Conservation (phyloP, 2,329 filamentous ascomycete genomes). For the Pseudogymnoascus sp. region DNA sequence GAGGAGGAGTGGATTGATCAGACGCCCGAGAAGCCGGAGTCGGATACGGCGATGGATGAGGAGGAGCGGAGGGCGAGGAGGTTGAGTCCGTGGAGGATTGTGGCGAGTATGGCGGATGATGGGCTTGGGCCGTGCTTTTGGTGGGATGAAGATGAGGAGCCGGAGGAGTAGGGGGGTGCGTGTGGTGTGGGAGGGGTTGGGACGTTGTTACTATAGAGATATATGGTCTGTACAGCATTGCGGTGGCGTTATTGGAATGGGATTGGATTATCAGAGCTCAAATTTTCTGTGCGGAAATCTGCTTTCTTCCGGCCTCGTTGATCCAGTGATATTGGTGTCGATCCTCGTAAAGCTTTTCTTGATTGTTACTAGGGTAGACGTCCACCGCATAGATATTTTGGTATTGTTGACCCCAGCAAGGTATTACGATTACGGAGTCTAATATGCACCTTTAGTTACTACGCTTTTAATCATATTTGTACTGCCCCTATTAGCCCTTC, state of each 20-base stretch:
- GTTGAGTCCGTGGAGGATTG: constrained; percentile 64
- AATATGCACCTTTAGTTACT: background rate
- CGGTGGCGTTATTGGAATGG: background rate
- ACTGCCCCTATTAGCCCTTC: background rate
- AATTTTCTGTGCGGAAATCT: background rate
- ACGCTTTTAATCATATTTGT: background rate
- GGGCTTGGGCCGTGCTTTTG: constrained; percentile 57
- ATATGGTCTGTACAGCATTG: background rate
- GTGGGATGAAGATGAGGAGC: constrained; percentile 39
- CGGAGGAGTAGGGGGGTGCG: constrained; percentile 5
- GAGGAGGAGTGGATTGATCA: constrained; percentile 90
- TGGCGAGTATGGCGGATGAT: constrained; percentile 55
- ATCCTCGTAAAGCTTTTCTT: background rate
- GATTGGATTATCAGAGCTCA: background rate
- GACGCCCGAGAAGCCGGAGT: constrained; percentile 51
- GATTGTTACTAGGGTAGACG: background rate
- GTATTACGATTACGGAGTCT: background rate
- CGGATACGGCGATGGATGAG: constrained; percentile 6
- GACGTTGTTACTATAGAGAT: background rate
- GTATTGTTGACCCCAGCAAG: background rate
- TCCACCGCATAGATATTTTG: background rate
- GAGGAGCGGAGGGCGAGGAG: constrained; percentile 49
- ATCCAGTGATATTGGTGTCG: background rate
- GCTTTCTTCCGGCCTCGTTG: background rate
- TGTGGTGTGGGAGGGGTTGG: background rate